A percentile compares a stretch with the other conserved stretches of the same genome.
These are phyloP conservation scores for Hypericum androsaemum DNA, from an alignment of 345 rosid species.

Conservation along the genomic window DNA sequence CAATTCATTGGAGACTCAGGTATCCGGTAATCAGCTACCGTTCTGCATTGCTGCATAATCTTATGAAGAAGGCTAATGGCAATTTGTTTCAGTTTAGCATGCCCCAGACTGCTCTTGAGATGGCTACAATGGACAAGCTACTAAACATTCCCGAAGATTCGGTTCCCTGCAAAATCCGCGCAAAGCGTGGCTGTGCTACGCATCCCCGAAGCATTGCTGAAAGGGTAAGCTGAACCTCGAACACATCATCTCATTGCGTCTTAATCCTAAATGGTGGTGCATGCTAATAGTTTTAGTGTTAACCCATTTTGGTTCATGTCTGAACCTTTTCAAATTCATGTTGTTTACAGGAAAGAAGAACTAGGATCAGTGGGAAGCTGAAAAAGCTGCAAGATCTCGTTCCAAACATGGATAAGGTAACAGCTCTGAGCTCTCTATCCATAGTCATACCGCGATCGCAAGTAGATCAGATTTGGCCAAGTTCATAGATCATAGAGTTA, in stretches of 20 bases:
- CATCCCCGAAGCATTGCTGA: not conserved
- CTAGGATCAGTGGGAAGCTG: not conserved
- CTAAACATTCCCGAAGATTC: conserved; percentile 50
- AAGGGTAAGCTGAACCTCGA: not conserved
- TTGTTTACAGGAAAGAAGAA: not conserved
- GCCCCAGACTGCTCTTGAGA: conserved; percentile 79
- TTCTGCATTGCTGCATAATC: not conserved
- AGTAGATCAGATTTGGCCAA: too few relatives aligned
- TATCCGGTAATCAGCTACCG: conserved; percentile 11
- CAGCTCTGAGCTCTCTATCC: not conserved
- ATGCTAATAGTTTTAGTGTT: too few relatives aligned
- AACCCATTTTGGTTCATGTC: too few relatives aligned
- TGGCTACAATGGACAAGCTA: conserved; percentile 69
- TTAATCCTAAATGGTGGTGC: too few relatives aligned
- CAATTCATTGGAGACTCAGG: conserved; percentile 75
- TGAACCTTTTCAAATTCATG: too few relatives aligned
- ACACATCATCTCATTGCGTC: not conserved
- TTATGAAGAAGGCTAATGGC: conserved; percentile 4
- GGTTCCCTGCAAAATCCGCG: not conserved
- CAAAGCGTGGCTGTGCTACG: not conserved
- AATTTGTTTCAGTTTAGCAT: conserved; percentile 53
- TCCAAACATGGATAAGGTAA: not conserved
- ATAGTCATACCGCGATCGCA: too few relatives aligned
- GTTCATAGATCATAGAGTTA: too few relatives aligned
- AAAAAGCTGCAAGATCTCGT: not conserved